Conservation (phyloP, 257 asterid species). For the Voacanga thouarsii region DNA sequence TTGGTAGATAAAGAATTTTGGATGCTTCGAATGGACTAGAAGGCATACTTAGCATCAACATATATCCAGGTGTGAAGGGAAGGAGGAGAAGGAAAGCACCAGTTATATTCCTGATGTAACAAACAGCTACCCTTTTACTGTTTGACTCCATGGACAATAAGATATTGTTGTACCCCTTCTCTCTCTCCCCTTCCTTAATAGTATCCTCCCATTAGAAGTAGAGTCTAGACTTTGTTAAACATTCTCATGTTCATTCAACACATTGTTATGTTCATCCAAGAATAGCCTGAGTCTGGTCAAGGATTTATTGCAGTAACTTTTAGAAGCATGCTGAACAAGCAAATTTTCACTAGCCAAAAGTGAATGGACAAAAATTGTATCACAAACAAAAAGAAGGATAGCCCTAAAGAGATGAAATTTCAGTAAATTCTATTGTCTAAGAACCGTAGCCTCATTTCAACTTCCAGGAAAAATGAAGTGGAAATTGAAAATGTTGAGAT, state of each 20-base stretch:
- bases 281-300: not conserved
- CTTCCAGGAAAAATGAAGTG: constrained; percentile 1
- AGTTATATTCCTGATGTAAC: not conserved
- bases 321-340: not conserved
- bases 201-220: not conserved
- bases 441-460: not conserved
- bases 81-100: not conserved
- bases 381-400: not conserved
- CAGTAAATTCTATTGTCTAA: not conserved
- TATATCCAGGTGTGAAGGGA: not conserved
- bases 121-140: not conserved
- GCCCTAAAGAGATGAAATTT: not conserved
- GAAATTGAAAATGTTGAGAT: not conserved
- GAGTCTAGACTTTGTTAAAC: not conserved
- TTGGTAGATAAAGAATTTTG: not conserved
- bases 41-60: not conserved
- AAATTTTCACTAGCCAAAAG: not conserved
- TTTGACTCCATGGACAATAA: not conserved
- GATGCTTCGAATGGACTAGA: not conserved
- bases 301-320: not conserved
- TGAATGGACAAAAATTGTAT: not conserved
- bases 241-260: not conserved
- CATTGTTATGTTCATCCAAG: too few species aligned
- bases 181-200: not conserved
- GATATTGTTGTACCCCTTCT: not conserved